Evolutionary conservation across 129 eudicot species (phyloP).

Genomic region (Centaurea solstitialis): DNA sequence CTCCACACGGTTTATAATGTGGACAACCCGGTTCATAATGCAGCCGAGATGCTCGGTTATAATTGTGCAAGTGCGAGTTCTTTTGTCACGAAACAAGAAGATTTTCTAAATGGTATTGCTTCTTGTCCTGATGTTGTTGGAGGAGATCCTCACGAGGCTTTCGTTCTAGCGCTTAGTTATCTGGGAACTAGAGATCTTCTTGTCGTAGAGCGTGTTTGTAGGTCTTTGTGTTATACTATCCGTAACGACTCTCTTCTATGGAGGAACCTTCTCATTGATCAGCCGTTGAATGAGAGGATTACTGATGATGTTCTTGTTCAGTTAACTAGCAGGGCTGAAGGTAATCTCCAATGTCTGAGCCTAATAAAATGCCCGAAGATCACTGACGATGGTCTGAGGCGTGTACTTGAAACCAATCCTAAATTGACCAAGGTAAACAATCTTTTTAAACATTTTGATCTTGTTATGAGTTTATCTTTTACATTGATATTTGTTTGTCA

Average conservation of each 20-base stretch:
- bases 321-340: slow-evolving; percentile 71
- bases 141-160: slow-evolving; percentile 61
- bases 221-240: slow-evolving; percentile 51
- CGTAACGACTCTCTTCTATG: slow-evolving; percentile 71
- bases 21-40: background rate
- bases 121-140: slow-evolving; percentile 33
- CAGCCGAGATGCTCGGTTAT: slow-evolving; percentile 20
- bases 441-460: too few species aligned
- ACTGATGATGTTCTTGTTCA: slow-evolving; percentile 73
- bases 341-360: slow-evolving; percentile 68
- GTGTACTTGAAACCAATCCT: slow-evolving; percentile 55
- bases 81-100: slow-evolving; percentile 2
- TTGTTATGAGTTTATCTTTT: too few species aligned
- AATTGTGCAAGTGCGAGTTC: slow-evolving; percentile 28
- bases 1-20: background rate
- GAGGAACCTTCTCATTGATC: slow-evolving; percentile 66
- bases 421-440: slow-evolving; percentile 68
- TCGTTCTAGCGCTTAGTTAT: slow-evolving; percentile 59
- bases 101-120: slow-evolving; percentile 15
- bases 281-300: slow-evolving; percentile 67
- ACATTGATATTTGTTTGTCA: background rate
- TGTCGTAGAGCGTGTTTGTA: slow-evolving; percentile 71
- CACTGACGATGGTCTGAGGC: slow-evolving; percentile 75
- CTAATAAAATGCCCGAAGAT: slow-evolving; percentile 73
- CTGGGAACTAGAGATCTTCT: slow-evolving; percentile 69